phyloP scores from a whole-genome alignment of 106 monocot genomes.

The Dioscorea zingiberensis region DNA sequence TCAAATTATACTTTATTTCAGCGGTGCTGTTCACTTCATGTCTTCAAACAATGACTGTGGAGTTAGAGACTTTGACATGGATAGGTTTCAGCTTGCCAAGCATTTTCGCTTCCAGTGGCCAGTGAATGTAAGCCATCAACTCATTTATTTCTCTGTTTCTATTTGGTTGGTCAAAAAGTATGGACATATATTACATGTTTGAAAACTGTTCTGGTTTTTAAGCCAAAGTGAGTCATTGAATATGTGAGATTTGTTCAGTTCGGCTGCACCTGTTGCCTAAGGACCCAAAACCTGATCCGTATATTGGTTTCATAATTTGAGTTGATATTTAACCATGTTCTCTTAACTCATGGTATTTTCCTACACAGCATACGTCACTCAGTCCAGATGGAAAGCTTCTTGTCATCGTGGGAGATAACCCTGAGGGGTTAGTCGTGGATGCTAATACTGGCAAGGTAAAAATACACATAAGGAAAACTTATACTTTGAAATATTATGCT shows the following conservation, averaged over 20 bases:
- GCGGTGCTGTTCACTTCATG: slow-evolving; percentile 52
- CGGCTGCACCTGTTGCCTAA: too few species aligned
- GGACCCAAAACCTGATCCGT: too few species aligned
- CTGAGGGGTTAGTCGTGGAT: slow-evolving; percentile 27
- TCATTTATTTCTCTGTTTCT: not conserved
- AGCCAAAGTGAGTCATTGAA: too few species aligned
- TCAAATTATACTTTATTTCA: slow-evolving; percentile 7
- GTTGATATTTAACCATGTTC: too few species aligned
- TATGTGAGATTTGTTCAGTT: too few species aligned
- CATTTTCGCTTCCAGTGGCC: slow-evolving; percentile 59
- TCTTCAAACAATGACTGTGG: slow-evolving; percentile 73
- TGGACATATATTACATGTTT: not conserved
- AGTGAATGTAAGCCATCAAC: slow-evolving; percentile 48
- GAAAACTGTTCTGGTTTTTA: too few species aligned
- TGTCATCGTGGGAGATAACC: slow-evolving; percentile 30
- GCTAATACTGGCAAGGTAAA: slow-evolving; percentile 34
- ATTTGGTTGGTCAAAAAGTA: not conserved
- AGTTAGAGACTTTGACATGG: slow-evolving; percentile 64
- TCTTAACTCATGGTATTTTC: not conserved
- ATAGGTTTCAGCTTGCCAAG: slow-evolving; percentile 48
- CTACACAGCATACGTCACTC: slow-evolving; percentile 34
- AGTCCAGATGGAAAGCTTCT: slow-evolving; percentile 43
- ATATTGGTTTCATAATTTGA: too few species aligned
- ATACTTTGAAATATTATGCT: too few species aligned
- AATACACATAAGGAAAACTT: too few species aligned